Conservation (phyloP, 371 early-diverging fungal species). For the Saksenaea oblongispora region DNA sequence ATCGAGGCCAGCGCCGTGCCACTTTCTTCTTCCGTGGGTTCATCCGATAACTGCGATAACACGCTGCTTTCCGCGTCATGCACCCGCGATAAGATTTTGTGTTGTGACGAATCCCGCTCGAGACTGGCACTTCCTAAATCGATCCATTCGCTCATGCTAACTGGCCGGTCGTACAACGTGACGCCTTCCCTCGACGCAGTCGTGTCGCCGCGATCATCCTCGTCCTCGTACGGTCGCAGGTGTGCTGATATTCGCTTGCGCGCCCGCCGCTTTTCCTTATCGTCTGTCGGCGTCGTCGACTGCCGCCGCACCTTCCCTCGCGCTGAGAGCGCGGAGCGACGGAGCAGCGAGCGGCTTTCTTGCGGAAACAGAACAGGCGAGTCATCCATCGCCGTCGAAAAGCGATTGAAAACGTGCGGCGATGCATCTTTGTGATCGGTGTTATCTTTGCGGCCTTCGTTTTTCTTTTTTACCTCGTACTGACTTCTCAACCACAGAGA, state of each 20-base stretch:
- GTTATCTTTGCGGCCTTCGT: background rate
- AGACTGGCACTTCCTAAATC: conserved; percentile 45
- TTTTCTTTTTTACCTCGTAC: background rate
- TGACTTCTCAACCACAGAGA: background rate
- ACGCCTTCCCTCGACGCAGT: conserved; percentile 20
- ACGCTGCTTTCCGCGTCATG: conserved; percentile 40
- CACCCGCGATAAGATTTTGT: conserved; percentile 42
- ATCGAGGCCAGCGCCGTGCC: background rate
- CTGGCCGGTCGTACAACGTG: conserved; percentile 42
- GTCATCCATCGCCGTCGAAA: conserved; percentile 11
- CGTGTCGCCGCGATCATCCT: background rate
- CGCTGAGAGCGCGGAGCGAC: conserved; percentile 3
- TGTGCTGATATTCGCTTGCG: background rate
- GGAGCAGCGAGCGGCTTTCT: conserved; percentile 8
- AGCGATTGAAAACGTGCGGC: conserved; percentile 7
- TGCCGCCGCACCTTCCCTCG: conserved; percentile 3
- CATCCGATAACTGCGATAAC: conserved; percentile 10
- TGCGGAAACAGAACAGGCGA: conserved; percentile 8
- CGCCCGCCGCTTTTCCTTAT: conserved; percentile 1
- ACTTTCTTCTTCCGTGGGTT: background rate
- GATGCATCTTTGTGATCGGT: background rate
- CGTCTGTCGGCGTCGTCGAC: conserved; percentile 13
- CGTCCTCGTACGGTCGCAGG: background rate
- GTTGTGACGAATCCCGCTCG: conserved; percentile 36
- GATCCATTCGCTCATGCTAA: conserved; percentile 51